Evolutionary conservation across 805 yeast species (phyloP).

Genomic region (Vanderwaltozyma yarrowii): DNA sequence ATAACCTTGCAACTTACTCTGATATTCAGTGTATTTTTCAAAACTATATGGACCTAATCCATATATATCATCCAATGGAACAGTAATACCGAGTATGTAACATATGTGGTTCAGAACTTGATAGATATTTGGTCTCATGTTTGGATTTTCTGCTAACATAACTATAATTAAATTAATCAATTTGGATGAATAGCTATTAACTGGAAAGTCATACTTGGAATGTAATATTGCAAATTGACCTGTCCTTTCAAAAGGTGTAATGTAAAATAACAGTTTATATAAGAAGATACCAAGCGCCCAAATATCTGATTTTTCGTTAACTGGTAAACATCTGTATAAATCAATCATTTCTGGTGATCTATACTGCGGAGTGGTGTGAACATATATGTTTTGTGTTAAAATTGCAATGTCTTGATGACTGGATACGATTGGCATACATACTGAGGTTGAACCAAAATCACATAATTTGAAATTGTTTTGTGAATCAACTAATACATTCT

Average conservation of each 20-base stretch:
- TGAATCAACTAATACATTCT: slow-evolving; percentile 76
- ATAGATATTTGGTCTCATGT: slow-evolving; percentile 73
- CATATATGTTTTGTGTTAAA: slow-evolving; percentile 75
- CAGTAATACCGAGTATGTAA: slow-evolving; percentile 44
- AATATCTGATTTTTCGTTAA: slow-evolving; percentile 85
- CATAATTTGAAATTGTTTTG: slow-evolving; percentile 67
- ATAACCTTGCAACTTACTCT: slow-evolving; percentile 24
- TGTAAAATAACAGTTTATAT: slow-evolving; percentile 83
- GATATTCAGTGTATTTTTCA: slow-evolving; percentile 45
- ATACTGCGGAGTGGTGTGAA: slow-evolving; percentile 93
- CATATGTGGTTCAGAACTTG: slow-evolving; percentile 63
- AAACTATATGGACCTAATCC: slow-evolving; percentile 46
- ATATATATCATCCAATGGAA: slow-evolving; percentile 37
- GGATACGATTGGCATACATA: slow-evolving; percentile 39
- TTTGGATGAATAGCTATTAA: slow-evolving; percentile 61
- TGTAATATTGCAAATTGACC: slow-evolving; percentile 81
- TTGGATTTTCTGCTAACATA: slow-evolving; percentile 75
- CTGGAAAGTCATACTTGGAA: slow-evolving; percentile 71
- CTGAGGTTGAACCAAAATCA: slow-evolving; percentile 85
- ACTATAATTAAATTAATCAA: slow-evolving; percentile 67
- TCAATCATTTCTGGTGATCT: slow-evolving; percentile 96
- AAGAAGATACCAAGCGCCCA: slow-evolving; percentile 95
- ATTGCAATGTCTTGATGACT: slow-evolving; percentile 69
- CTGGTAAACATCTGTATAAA: slow-evolving; percentile 67
- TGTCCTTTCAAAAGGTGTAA: slow-evolving; percentile 83